Evolutionary conservation across 2,329 filamentous ascomycete genomes (phyloP).

Genomic region (Exophiala alcalophila): DNA sequence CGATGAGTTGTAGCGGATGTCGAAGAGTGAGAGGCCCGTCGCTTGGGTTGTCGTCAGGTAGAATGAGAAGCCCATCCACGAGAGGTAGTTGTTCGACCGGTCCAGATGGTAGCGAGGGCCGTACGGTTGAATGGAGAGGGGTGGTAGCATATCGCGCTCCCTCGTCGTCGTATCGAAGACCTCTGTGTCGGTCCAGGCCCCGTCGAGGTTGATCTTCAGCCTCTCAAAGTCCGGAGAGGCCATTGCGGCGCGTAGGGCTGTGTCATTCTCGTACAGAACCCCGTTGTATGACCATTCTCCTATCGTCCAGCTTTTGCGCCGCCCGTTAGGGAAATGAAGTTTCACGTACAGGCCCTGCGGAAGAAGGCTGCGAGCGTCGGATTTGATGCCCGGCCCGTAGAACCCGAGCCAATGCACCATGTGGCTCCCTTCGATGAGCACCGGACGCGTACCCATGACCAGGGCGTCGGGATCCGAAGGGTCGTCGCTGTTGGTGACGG

Average conservation of each 20-base stretch:
- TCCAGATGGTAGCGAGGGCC: conserved; percentile 46
- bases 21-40: conserved; percentile 48
- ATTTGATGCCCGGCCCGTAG: conserved; percentile 16
- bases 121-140: conserved; percentile 38
- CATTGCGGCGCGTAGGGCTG: conserved; percentile 47
- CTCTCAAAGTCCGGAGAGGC: conserved; percentile 22
- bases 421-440: conserved; percentile 28
- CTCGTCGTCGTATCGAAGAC: conserved; percentile 6
- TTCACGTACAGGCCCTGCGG: conserved; percentile 34
- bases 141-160: conserved; percentile 20
- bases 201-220: conserved; percentile 24
- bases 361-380: conserved; percentile 21
- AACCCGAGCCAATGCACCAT: conserved; percentile 32
- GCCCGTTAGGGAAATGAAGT: conserved; percentile 50
- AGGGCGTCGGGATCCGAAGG: conserved; percentile 19
- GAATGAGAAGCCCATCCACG: conserved; percentile 55
- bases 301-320: conserved; percentile 51
- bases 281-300: conserved; percentile 56
- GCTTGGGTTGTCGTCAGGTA: conserved; percentile 48
- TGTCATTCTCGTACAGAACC: conserved; percentile 51
- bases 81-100: conserved; percentile 46
- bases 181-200: conserved; percentile 27
- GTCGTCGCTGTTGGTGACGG: conserved; percentile 22
- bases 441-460: conserved; percentile 19
- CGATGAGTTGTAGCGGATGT: conserved; percentile 52